phyloP scores from a whole-genome alignment of 2,329 filamentous ascomycete species.

The Triangularia verruculosa region DNA sequence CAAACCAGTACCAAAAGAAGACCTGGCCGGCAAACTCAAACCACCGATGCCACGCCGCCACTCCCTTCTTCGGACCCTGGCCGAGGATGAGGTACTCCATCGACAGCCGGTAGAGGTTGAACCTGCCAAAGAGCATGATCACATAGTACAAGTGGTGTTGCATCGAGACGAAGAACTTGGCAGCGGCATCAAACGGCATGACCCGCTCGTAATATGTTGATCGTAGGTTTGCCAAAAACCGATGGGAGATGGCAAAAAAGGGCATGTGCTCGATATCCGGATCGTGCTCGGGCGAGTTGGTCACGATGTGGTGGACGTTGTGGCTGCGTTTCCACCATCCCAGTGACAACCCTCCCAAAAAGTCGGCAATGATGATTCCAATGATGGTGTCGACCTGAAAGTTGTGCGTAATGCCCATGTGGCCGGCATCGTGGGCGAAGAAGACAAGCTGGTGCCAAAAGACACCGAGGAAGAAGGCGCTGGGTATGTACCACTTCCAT shows the following conservation, averaged over 20 bases:
- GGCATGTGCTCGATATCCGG: slow-evolving; percentile 92
- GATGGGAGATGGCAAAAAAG: slow-evolving; percentile 82
- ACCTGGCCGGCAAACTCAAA: slow-evolving; percentile 73
- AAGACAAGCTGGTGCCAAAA: slow-evolving; percentile 97
- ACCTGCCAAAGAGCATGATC: slow-evolving; percentile 74
- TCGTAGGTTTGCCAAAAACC: slow-evolving; percentile 68
- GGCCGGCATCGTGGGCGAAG: slow-evolving; percentile 88
- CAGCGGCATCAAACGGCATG: slow-evolving; percentile 74
- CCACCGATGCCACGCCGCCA: slow-evolving; percentile 79
- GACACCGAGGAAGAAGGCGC: slow-evolving; percentile 72
- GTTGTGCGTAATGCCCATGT: slow-evolving; percentile 95
- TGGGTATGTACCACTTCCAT: slow-evolving; percentile 64
- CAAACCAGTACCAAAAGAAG: slow-evolving; percentile 86
- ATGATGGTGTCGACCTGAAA: slow-evolving; percentile 81
- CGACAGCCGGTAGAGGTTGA: slow-evolving; percentile 81
- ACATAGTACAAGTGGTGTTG: slow-evolving; percentile 84
- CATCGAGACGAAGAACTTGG: slow-evolving; percentile 65
- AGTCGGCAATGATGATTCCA: slow-evolving; percentile 88
- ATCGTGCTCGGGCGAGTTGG: slow-evolving; percentile 92
- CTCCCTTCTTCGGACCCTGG: slow-evolving; percentile 69
- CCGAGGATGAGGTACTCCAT: slow-evolving; percentile 73
- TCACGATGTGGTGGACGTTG: slow-evolving; percentile 95
- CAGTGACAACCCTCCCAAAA: slow-evolving; percentile 80
- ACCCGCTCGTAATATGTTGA: slow-evolving; percentile 82
- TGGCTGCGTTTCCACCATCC: slow-evolving; percentile 98